Evolutionary conservation across 148 eudicot genomes (phyloP).

Genomic region (Oxyria digyna): DNA sequence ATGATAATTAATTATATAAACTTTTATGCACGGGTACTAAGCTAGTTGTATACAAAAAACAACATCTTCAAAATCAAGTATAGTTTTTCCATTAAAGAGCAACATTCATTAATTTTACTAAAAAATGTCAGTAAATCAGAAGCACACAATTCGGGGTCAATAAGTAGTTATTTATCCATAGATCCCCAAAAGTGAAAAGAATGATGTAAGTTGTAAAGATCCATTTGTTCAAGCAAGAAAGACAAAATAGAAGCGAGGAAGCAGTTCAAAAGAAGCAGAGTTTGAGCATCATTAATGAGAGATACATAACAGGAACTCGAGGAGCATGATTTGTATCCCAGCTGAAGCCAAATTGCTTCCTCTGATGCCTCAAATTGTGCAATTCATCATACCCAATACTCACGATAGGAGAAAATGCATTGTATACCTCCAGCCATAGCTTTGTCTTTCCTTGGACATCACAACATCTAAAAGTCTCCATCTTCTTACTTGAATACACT

Average conservation of each 20-base stretch:
- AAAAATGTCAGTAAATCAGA: no score
- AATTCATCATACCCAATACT: slow-evolving; percentile 43
- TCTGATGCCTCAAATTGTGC: slow-evolving; percentile 20
- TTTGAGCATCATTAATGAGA: no score
- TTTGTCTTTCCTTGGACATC: slow-evolving; percentile 30
- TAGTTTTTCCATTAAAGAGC: no score
- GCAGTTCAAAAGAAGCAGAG: no score
- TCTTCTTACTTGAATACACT: slow-evolving; percentile 26
- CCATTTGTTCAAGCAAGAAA: neutral
- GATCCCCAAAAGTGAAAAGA: no score
- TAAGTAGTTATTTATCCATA: no score
- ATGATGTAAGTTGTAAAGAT: neutral
- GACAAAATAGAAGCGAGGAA: neutral
- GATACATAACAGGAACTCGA: slow-evolving; percentile 21
- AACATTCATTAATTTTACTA: no score
- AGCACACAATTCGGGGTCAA: no score
- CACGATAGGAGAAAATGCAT: slow-evolving; percentile 26
- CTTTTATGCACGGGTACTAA: no score
- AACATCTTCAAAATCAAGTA: no score
- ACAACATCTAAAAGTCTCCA: slow-evolving; percentile 34
- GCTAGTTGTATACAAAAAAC: no score
- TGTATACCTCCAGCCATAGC: slow-evolving; percentile 32
- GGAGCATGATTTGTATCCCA: slow-evolving; percentile 26
- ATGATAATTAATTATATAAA: no score
- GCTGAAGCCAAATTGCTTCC: slow-evolving; percentile 14